Percentiles rank a stretch among this genome's conserved stretches.
Conservation (phyloP, 2,329 filamentous ascomycete species). For the Neofusicoccum laricinum region DNA sequence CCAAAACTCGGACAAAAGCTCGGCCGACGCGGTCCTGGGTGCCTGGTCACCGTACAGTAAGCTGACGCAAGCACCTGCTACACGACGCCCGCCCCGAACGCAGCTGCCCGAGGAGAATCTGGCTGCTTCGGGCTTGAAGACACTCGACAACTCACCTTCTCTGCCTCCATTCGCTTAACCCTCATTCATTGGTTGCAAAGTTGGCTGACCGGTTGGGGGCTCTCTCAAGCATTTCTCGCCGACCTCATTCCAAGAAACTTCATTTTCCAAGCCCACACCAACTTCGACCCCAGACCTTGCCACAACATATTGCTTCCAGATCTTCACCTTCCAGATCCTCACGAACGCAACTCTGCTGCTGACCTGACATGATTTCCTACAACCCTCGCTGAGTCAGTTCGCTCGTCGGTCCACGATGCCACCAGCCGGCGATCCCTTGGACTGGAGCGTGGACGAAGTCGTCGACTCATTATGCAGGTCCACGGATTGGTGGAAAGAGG, state of each 20-base stretch:
- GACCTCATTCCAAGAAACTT: background rate
- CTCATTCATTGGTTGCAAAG: background rate
- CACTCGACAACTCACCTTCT: background rate
- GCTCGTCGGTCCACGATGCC: background rate
- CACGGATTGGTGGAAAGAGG: constrained; percentile 47
- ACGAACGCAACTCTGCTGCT: background rate
- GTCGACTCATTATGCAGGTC: constrained; percentile 62
- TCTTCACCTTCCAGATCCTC: background rate
- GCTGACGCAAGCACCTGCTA: background rate
- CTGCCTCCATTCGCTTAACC: background rate
- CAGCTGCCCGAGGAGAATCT: background rate
- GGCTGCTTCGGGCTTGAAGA: background rate
- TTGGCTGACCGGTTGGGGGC: background rate
- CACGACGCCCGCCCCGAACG: background rate
- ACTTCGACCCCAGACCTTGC: background rate
- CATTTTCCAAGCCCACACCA: too few species aligned
- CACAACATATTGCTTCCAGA: background rate
- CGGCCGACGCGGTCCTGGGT: background rate
- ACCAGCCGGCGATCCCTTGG: constrained; percentile 60
- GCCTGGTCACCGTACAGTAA: background rate
- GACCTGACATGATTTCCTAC: background rate
- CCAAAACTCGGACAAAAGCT: background rate
- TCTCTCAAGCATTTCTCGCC: background rate
- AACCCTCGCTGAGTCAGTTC: background rate
- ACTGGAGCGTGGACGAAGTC: constrained; percentile 69